These are phyloP conservation scores for Nigrospora osmanthi DNA, from an alignment of 2,329 filamentous ascomycete genomes.

Conservation along the genomic window DNA sequence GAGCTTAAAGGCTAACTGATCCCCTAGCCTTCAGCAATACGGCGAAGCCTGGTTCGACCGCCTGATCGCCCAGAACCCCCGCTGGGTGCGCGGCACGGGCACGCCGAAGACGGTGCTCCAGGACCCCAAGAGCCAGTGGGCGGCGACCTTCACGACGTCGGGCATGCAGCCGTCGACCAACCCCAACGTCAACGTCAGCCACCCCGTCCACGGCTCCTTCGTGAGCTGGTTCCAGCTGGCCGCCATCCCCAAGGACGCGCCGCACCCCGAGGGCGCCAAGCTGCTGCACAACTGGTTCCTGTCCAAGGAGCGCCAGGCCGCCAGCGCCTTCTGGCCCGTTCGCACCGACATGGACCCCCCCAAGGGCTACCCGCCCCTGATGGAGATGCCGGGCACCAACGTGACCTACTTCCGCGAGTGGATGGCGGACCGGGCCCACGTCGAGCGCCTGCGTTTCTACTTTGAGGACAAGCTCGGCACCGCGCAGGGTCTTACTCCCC, in stretches of 20 bases:
- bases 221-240: constrained; percentile 40
- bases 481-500: constrained; percentile 27
- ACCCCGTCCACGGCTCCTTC: constrained; percentile 29
- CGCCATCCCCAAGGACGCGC: constrained; percentile 39
- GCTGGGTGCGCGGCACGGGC: constrained; percentile 43
- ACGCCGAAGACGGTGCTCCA: constrained; percentile 29
- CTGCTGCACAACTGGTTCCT: constrained; percentile 39
- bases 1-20: too few species aligned
- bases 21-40: constrained; percentile 25
- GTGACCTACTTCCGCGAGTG: constrained; percentile 22
- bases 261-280: constrained; percentile 42
- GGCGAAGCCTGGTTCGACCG: constrained; percentile 38
- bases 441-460: constrained; percentile 27
- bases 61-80: constrained; percentile 38
- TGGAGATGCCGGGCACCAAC: constrained; percentile 21
- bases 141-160: constrained; percentile 25
- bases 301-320: constrained; percentile 28
- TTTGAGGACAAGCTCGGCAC: constrained; percentile 28
- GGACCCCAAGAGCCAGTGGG: constrained; percentile 17
- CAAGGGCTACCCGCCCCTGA: constrained; percentile 15
- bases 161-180: constrained; percentile 6
- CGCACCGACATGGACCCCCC: constrained; percentile 19
- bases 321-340: constrained; percentile 19
- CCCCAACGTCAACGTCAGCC: constrained; percentile 12
- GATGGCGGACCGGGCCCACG: constrained; percentile 24